Evolutionary conservation across 78 protist species (phyloP), one percentile per base, ranked within the genome.

Genomic region (Paulinella micropora): DNA sequence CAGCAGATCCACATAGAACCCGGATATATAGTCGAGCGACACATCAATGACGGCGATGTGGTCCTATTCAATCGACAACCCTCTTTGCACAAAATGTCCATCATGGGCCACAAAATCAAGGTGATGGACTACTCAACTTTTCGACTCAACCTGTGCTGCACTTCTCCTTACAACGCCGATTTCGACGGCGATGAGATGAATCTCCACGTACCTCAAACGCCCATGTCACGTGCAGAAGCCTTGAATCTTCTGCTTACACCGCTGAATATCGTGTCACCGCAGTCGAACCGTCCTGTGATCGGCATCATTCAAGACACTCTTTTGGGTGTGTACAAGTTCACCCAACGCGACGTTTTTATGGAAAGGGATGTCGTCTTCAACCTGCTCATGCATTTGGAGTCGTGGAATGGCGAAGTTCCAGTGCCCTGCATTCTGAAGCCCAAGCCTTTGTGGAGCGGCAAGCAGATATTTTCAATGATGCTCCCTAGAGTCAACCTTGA

Each of bases 161-260:
- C 99, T 3, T 51, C 99, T 6, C 99, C 99, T 37, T 98, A 98
- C 95, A 98, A 98, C 92, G 99, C 99, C 37, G 99, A 98, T 91
- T 98, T 98, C 39, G 99, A 98, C 89, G 99, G 99, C 37, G 99
- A 98, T 82, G 99, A 98, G 90, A 98, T 98, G 99, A 98, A 98
- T 91, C 87, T 98, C 87, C 99, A 98, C 94, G 97, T 97, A 36
- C 98, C 99, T 2, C 99, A 98, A 87, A 37, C 96, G 1, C 37
- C 94, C 39, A 95, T 93, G 87, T 92, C 99, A 1, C 87, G 96
- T 2, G 92, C 96, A 0, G 99, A 98, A 92, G 89, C 96, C 26
- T 6, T 39, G 0, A 95, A 97, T 84, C 38, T 98, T 39, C 97
- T 97, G 98, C 91, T 96, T 95, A 98, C 96, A 69, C 99, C 99